Percentiles rank a stretch among this genome's conserved stretches.
These are phyloP conservation scores for Cercospora nicotianae DNA, from an alignment of 2,329 filamentous ascomycete genomes.

Conservation along the genomic window DNA sequence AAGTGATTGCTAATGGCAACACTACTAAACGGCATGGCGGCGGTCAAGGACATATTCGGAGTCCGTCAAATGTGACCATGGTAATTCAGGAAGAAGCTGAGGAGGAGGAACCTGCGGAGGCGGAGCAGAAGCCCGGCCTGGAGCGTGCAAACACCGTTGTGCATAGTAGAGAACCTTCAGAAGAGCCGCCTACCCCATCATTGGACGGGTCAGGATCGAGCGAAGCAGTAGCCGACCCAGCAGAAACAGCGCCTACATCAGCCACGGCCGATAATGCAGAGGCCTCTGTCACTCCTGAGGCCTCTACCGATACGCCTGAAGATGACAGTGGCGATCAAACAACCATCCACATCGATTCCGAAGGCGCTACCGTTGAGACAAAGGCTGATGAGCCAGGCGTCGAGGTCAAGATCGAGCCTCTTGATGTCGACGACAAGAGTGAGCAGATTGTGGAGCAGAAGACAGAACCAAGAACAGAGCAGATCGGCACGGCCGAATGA, in stretches of 20 bases:
- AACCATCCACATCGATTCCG: constrained; percentile 7
- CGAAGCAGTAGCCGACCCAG: constrained; percentile 4
- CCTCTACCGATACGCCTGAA: not conserved
- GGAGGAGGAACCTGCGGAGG: constrained; percentile 31
- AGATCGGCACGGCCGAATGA: not conserved
- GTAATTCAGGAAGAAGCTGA: constrained; percentile 84
- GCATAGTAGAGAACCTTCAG: constrained; percentile 16
- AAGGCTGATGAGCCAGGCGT: constrained; percentile 16
- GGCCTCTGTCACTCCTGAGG: not conserved
- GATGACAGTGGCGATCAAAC: constrained; percentile 14
- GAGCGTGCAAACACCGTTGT: constrained; percentile 32
- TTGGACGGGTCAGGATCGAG: constrained; percentile 17
- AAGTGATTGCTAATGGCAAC: constrained; percentile 56
- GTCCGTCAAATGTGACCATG: constrained; percentile 68
- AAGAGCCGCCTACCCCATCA: constrained; percentile 52
- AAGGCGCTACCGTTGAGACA: constrained; percentile 2
- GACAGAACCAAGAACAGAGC: not conserved
- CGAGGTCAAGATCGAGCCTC: constrained; percentile 26
- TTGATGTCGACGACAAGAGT: not conserved
- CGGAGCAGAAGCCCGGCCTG: constrained; percentile 23
- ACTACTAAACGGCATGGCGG: constrained; percentile 77
- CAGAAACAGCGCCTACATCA: constrained; percentile 1
- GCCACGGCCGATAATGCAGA: not conserved
- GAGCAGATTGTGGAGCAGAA: too few species aligned
- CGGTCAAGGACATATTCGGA: constrained; percentile 62